Base-by-base conservation (phyloP, 2,329 filamentous ascomycete genomes). In the Apiospora pterosperma region DNA sequence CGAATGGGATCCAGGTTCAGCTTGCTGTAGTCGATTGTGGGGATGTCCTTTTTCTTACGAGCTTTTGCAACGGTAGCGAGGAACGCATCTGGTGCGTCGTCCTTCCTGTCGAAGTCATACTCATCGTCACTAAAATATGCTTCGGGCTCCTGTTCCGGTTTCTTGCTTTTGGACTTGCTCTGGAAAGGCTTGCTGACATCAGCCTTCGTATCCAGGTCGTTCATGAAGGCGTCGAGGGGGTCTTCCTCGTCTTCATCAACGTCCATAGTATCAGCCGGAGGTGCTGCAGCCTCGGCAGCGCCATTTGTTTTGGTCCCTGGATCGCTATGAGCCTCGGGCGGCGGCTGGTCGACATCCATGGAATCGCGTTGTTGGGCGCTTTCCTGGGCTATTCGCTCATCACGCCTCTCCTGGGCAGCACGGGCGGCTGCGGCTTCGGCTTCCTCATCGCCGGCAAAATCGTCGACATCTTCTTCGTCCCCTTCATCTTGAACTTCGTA, bases 181-280 rank as follows among this genome's bases (percentile, higher is more conserved):
- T 77, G 80, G 39, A 69, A 61, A 8, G 72, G 63, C 61, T 68
- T 72, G 4, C 63, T 65, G 61, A 36, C 28, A 28, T 39, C 66
- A n/a, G 67, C 73, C 64, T 67, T 85, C 76, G 63, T 87, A 63
- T 85, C 82, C 19, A 88, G 82, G 66, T 85, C 87, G 62, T 89
- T 90, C 96, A 99, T 99, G 80, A 96, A 99, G n/a, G 93, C 95
- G 79, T 99, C 96, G 41, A 99, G 82, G 8, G 96, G 93, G 76
- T 99, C 96, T 39, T 96, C 80, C 36, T 92, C 88, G 38, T 92
- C 88, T 64, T 88, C 79, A 69, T 88, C 87, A 65, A 87, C 78
- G 34, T 88, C 83, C 86, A 89, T 90, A 38, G 79, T 73, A 38
- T 84, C 82, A 61, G 66, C 70, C 55, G 70, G 65, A 44, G 69